Evolutionary conservation across 352 stramenopile genomes (phyloP).

Genomic region (Peronospora destructor): DNA sequence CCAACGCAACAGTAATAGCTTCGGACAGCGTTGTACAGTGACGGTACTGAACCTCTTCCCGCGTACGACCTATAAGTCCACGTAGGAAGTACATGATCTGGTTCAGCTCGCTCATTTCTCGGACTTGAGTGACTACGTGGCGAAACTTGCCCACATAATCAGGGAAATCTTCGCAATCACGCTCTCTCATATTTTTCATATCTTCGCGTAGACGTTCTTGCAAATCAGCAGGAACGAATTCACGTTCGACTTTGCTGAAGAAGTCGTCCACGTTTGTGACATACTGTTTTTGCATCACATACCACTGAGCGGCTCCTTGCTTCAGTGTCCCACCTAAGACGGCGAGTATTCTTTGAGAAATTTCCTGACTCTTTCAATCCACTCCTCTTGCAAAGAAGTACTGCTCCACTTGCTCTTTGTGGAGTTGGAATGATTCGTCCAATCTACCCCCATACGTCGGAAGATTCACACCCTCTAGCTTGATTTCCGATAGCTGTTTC

Average conservation of each 20-base stretch:
- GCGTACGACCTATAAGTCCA: slow-evolving; percentile 4
- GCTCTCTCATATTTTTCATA: slow-evolving; percentile 6
- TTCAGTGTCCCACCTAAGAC: slow-evolving; percentile 7
- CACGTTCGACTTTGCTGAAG: slow-evolving; percentile 6
- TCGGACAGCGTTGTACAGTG: slow-evolving; percentile 15
- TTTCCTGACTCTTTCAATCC: slow-evolving; percentile 4
- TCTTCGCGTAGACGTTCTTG: slow-evolving; percentile 5
- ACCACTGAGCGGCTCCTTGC: slow-evolving; percentile 12
- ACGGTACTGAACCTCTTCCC: slow-evolving; percentile 25
- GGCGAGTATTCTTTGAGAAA: not conserved
- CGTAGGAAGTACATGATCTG: slow-evolving; percentile 7
- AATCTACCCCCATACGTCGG: not conserved
- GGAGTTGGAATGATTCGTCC: slow-evolving; percentile 1
- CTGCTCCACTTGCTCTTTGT: slow-evolving; percentile 10
- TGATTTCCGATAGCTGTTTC: not conserved
- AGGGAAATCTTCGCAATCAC: slow-evolving; percentile 3
- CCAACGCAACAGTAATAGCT: slow-evolving; percentile 16
- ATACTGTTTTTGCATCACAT: slow-evolving; percentile 10
- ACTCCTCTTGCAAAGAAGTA: slow-evolving; percentile 15
- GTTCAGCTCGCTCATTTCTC: slow-evolving; percentile 6
- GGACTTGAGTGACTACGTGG: slow-evolving; percentile 4
- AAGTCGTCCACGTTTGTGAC: slow-evolving; percentile 11
- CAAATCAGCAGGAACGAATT: slow-evolving; percentile 10
- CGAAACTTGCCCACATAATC: slow-evolving; percentile 8
- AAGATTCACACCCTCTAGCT: not conserved